A percentile compares a stretch with the other conserved stretches of the same genome.
Evolutionary conservation across 2,329 filamentous ascomycete genomes (phyloP).

Genomic region (Endoconidiophora polonica): DNA sequence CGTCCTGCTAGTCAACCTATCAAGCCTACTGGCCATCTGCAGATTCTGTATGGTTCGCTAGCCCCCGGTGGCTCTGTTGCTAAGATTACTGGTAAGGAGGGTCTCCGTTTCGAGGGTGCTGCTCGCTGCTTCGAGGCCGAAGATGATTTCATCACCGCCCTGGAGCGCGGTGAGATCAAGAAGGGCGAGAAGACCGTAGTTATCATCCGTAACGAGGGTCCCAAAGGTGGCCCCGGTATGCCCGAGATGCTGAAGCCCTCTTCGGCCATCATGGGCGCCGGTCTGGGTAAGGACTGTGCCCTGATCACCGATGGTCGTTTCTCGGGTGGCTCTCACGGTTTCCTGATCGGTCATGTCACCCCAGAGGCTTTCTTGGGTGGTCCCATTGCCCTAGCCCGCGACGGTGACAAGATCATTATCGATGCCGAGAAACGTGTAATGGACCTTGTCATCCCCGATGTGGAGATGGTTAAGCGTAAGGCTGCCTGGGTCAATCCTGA

Average conservation of each 20-base stretch:
- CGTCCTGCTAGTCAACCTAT: slow-evolving; percentile 67
- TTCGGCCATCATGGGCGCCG: slow-evolving; percentile 82
- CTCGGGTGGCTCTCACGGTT: slow-evolving; percentile 69
- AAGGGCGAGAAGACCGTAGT: slow-evolving; percentile 78
- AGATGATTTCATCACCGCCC: slow-evolving; percentile 57
- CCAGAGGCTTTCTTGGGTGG: slow-evolving; percentile 77
- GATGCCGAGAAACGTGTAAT: slow-evolving; percentile 60
- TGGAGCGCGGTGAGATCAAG: slow-evolving; percentile 63
- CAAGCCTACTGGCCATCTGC: slow-evolving; percentile 73
- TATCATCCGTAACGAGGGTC: slow-evolving; percentile 83
- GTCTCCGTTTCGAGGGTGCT: slow-evolving; percentile 63
- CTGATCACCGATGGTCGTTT: slow-evolving; percentile 62
- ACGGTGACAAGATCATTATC: slow-evolving; percentile 68
- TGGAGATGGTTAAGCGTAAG: slow-evolving; percentile 42
- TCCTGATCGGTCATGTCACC: slow-evolving; percentile 75
- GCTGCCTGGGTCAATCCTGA: slow-evolving; percentile 46
- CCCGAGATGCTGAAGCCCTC: slow-evolving; percentile 90
- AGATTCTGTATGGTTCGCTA: slow-evolving; percentile 72
- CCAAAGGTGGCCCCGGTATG: slow-evolving; percentile 87
- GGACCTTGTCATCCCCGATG: slow-evolving; percentile 48
- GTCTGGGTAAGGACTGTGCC: slow-evolving; percentile 58
- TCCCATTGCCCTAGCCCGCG: slow-evolving; percentile 64
- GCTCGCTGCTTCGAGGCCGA: slow-evolving; percentile 77
- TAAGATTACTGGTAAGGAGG: slow-evolving; percentile 91
- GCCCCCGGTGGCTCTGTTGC: slow-evolving; percentile 77